Conservation (phyloP, 192 early-diverging fungal genomes). For the Entophlyctis luteolus region DNA sequence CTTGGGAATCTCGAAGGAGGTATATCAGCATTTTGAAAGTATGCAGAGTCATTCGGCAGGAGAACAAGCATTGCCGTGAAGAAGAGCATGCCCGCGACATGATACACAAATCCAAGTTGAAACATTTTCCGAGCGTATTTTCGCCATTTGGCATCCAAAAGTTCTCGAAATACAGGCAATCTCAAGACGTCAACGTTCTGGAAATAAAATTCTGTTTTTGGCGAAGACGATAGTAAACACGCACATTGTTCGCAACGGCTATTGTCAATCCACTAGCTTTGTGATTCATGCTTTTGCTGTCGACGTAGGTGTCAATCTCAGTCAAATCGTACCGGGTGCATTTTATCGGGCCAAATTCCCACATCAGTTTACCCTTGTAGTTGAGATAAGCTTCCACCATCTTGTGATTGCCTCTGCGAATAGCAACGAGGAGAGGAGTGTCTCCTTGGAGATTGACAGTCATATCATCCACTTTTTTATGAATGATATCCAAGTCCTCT, state of each 20-base stretch:
- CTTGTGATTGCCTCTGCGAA: not conserved
- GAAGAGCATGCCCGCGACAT: constrained; percentile 7
- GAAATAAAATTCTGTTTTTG: not conserved
- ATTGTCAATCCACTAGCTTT: constrained; percentile 14
- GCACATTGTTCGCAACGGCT: constrained; percentile 2
- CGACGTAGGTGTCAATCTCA: constrained; percentile 14
- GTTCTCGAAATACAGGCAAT: constrained; percentile 8
- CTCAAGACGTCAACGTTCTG: constrained; percentile 15
- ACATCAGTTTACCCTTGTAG: not conserved
- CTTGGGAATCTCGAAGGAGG: not conserved
- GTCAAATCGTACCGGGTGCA: not conserved
- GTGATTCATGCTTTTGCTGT: constrained; percentile 8
- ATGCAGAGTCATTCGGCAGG: not conserved
- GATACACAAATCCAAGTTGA: not conserved
- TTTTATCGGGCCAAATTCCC: constrained; percentile 19
- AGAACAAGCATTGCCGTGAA: not conserved
- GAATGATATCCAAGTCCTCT: not conserved
- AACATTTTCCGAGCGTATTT: not conserved
- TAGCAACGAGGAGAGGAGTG: constrained; percentile 13
- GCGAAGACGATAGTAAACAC: not conserved
- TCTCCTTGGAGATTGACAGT: not conserved
- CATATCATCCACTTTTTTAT: not conserved
- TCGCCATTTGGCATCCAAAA: constrained; percentile 13
- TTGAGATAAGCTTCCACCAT: constrained; percentile 7
- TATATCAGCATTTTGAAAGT: not conserved